phyloP scores from a whole-genome alignment of 2,329 filamentous ascomycete species.

The Alternaria sp. region DNA sequence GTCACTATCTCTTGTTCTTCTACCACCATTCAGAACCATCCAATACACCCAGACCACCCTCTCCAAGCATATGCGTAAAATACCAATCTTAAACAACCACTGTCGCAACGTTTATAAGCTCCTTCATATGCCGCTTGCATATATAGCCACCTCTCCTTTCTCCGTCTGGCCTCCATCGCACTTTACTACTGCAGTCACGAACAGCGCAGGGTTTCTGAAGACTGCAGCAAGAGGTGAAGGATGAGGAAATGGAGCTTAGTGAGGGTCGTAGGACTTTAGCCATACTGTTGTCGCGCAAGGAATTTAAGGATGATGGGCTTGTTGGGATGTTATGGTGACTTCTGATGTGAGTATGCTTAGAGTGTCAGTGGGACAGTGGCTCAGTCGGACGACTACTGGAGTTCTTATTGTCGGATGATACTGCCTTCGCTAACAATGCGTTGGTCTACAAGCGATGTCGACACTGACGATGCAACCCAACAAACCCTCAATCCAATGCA shows the following conservation, averaged over 20 bases:
- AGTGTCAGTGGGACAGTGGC: not conserved
- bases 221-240: not conserved
- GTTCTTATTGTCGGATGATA: not conserved
- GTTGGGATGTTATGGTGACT: not conserved
- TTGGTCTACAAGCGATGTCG: not conserved
- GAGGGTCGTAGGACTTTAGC: not conserved
- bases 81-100: constrained; percentile 2
- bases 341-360: not conserved
- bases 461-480: not conserved
- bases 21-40: not conserved
- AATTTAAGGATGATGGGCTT: too few species aligned
- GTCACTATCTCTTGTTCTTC: not conserved
- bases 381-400: not conserved
- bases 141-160: not conserved
- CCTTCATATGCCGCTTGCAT: constrained; percentile 1
- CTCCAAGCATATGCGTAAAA: not conserved
- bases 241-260: not conserved
- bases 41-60: not conserved
- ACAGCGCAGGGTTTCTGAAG: constrained; percentile 4
- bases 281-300: not conserved
- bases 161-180: not conserved
- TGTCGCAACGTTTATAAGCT: not conserved
- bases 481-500: not conserved
- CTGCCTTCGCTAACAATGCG: not conserved
- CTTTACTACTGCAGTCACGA: not conserved